These are phyloP conservation scores for Claviceps arundinis DNA, from an alignment of 2,329 filamentous ascomycete genomes.

Conservation along the genomic window DNA sequence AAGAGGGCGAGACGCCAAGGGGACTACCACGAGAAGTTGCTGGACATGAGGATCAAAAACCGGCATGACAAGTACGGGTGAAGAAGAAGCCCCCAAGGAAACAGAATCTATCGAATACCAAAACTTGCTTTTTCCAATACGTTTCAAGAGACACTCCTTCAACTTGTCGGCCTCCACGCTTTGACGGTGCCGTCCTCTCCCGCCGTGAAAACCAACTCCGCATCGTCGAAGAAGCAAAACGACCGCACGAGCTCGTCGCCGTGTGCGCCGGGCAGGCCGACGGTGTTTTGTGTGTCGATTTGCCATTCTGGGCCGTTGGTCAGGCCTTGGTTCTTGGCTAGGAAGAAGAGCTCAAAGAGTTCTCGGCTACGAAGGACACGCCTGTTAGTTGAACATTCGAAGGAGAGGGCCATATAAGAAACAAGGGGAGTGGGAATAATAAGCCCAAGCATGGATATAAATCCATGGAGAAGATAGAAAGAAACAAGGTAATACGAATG, in stretches of 20 bases:
- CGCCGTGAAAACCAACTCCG: slow-evolving; percentile 43
- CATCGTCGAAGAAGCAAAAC: slow-evolving; percentile 50
- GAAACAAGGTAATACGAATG: background rate
- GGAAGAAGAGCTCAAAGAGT: slow-evolving; percentile 46
- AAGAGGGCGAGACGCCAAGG: slow-evolving; percentile 77
- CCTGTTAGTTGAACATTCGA: too few species aligned
- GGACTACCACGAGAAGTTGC: slow-evolving; percentile 73
- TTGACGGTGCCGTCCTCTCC: slow-evolving; percentile 46
- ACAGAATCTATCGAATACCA: background rate
- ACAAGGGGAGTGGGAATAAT: background rate
- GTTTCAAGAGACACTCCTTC: background rate
- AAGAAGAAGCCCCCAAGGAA: slow-evolving; percentile 4
- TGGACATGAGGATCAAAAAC: slow-evolving; percentile 80
- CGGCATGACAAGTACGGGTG: slow-evolving; percentile 73
- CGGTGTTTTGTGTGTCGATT: slow-evolving; percentile 40
- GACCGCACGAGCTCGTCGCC: slow-evolving; percentile 49
- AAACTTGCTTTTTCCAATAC: background rate
- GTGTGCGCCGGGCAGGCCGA: slow-evolving; percentile 49
- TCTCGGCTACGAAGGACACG: slow-evolving; percentile 23
- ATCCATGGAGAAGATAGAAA: background rate
- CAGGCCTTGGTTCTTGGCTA: slow-evolving; percentile 30
- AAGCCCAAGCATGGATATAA: too few species aligned
- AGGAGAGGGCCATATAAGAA: background rate
- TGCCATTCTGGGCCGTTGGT: slow-evolving; percentile 29
- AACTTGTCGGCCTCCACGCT: slow-evolving; percentile 32